Percentiles rank a stretch among this genome's conserved stretches.
phyloP scores from a whole-genome alignment of 2,329 filamentous ascomycete species.

The Pestalotiopsis sp. region DNA sequence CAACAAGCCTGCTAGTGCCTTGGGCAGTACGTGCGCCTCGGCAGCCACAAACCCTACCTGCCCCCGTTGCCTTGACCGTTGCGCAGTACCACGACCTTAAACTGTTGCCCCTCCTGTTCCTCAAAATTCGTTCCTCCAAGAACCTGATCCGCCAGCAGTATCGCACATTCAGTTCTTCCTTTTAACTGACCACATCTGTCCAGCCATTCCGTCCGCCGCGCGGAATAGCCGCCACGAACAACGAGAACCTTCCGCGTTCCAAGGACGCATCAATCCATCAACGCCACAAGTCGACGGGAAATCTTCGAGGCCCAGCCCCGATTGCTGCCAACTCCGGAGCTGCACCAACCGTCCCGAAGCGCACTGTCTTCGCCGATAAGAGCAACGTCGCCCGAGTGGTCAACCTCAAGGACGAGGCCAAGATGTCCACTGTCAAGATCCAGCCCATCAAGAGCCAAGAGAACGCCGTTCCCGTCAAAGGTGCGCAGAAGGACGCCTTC shows the following conservation, averaged over 20 bases:
- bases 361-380: conserved; percentile 80
- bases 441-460: conserved; percentile 44
- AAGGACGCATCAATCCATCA: conserved; percentile 69
- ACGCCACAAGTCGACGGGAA: conserved; percentile 78
- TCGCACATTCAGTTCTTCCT: not conserved
- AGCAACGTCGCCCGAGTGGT: conserved; percentile 61
- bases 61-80: not conserved
- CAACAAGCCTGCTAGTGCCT: not conserved
- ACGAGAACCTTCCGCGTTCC: conserved; percentile 69
- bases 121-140: not conserved
- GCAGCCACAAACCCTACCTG: not conserved
- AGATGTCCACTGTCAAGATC: conserved; percentile 24
- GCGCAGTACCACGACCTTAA: not conserved
- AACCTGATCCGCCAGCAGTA: not conserved
- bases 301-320: conserved; percentile 54
- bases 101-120: not conserved
- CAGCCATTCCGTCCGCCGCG: conserved; percentile 73
- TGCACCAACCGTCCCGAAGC: conserved; percentile 70
- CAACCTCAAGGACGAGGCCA: conserved; percentile 28
- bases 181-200: conserved; percentile 19
- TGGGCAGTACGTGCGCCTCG: not conserved
- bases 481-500: conserved; percentile 36
- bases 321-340: conserved; percentile 40
- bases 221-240: conserved; percentile 59
- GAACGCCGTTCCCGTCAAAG: conserved; percentile 35